These are phyloP conservation scores for Triticum turgidum DNA, from an alignment of 176 grass and related monocot genomes.

Conservation along the genomic window DNA sequence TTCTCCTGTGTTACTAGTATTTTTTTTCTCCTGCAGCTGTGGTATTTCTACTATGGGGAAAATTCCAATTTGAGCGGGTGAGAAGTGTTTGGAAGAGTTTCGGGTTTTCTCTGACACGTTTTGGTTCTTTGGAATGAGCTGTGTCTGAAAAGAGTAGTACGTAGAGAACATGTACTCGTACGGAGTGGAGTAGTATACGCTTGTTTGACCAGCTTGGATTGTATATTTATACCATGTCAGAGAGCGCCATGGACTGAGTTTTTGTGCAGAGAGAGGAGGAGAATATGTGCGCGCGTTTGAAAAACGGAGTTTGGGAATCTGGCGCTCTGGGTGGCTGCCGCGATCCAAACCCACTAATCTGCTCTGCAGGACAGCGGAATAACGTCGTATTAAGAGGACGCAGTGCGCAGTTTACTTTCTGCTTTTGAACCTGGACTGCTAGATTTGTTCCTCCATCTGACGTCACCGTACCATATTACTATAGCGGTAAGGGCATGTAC, in stretches of 20 bases:
- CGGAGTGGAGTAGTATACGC: not conserved
- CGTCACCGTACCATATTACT: not conserved
- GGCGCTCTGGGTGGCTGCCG: not conserved
- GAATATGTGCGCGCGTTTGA: conserved; percentile 12
- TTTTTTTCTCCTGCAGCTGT: too few species aligned
- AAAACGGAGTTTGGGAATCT: conserved; percentile 20
- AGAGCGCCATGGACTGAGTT: not conserved
- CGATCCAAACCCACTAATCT: conserved; percentile 35
- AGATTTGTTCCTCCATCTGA: not conserved
- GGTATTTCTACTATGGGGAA: not conserved
- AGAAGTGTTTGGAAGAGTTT: not conserved
- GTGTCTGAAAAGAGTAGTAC: not conserved
- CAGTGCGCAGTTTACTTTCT: not conserved
- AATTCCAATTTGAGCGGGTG: not conserved
- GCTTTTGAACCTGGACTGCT: conserved; percentile 4
- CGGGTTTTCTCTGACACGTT: not conserved
- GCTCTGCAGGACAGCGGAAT: conserved; percentile 30
- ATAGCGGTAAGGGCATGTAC: not conserved
- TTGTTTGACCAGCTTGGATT: conserved; percentile 11
- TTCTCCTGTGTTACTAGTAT: not conserved
- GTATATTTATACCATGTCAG: not conserved
- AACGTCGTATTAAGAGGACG: not conserved
- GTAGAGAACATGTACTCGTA: not conserved
- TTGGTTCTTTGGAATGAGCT: not conserved
- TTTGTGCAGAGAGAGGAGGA: not conserved